These are phyloP conservation scores for Bacterosira constricta DNA, from an alignment of 108 stramenopile genomes.

Conservation along the genomic window DNA sequence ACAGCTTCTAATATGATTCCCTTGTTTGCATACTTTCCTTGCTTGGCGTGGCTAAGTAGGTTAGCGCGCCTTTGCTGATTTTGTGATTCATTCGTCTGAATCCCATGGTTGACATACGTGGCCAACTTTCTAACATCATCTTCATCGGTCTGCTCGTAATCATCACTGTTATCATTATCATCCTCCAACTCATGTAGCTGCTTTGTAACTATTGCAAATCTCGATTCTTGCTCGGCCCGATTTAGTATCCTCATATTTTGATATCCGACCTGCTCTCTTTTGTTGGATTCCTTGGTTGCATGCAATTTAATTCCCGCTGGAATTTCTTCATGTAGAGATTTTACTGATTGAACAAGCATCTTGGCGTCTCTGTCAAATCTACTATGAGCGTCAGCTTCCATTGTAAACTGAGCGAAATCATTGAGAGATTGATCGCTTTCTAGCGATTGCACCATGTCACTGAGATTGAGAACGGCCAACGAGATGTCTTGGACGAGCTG, in stretches of 20 bases:
- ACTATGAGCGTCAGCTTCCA: neutral
- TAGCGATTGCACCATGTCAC: constrained; percentile 3
- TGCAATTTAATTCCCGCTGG: neutral
- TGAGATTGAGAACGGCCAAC: constrained; percentile 2
- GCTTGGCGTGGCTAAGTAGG: constrained; percentile 4
- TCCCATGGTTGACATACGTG: constrained; percentile 1
- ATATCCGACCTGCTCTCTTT: neutral
- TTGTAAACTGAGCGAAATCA: neutral
- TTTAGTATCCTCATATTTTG: constrained; percentile 12
- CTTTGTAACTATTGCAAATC: neutral
- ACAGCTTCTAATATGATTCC: constrained; percentile 15
- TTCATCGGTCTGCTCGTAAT: neutral
- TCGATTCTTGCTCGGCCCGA: neutral
- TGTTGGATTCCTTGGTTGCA: neutral
- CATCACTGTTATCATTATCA: neutral
- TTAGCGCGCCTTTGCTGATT: constrained; percentile 12
- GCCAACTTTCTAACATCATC: neutral
- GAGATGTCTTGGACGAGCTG: neutral
- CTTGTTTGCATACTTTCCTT: constrained; percentile 4
- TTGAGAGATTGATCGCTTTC: neutral
- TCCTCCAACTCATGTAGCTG: constrained; percentile 2
- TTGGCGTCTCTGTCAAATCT: neutral
- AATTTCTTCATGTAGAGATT: neutral
- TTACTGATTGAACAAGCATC: neutral
- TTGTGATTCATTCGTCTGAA: constrained; percentile 16